Percentiles rank a stretch among this genome's conserved stretches.
phyloP scores from a whole-genome alignment of 768 basidiomycete species.

The Kwoniella europaea region DNA sequence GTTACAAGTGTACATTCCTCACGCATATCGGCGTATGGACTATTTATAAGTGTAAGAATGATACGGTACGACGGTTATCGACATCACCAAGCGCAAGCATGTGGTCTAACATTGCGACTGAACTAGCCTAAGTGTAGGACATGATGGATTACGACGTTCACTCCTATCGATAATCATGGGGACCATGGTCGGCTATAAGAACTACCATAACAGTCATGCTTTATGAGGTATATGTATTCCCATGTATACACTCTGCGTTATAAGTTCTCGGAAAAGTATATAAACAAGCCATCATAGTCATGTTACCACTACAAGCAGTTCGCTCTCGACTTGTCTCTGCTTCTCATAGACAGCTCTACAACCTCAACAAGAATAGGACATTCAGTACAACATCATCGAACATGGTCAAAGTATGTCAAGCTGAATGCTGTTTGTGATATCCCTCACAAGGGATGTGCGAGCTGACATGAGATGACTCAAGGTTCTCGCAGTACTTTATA shows the following conservation, averaged over 20 bases:
- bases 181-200: background rate
- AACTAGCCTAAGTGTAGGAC: background rate
- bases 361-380: background rate
- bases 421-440: too few species aligned
- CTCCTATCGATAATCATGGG: background rate
- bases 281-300: background rate
- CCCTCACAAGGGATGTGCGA: background rate
- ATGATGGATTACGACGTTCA: background rate
- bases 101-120: background rate
- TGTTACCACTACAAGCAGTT: background rate
- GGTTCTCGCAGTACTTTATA: constrained; percentile 43
- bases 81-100: background rate
- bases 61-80: background rate
- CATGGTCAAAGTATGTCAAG: constrained; percentile 36
- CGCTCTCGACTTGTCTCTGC: background rate
- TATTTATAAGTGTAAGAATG: background rate
- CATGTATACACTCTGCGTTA: too few species aligned
- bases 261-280: too few species aligned
- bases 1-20: background rate
- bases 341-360: background rate
- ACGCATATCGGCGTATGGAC: background rate
- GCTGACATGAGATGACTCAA: constrained; percentile 8
- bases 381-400: constrained; percentile 21
- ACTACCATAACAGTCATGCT: background rate
- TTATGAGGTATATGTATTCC: too few species aligned